phyloP scores from a whole-genome alignment of 371 early-diverging fungal genomes.

The Lichtheimia ornata region DNA sequence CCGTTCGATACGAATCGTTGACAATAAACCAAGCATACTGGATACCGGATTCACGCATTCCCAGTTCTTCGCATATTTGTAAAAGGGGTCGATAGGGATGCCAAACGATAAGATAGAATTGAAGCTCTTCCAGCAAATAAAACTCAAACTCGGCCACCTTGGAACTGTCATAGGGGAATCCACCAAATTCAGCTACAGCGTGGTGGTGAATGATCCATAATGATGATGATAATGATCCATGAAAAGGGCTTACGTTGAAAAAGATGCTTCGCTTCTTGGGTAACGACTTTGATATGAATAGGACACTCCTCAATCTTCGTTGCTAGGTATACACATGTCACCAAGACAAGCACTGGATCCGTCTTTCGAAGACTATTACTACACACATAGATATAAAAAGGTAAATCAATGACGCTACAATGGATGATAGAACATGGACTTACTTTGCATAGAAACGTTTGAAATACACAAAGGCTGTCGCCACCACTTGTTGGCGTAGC shows the following conservation, averaged over 20 bases:
- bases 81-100: conserved; percentile 85
- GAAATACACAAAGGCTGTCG: conserved; percentile 86
- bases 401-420: background rate
- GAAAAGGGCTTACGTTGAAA: conserved; percentile 48
- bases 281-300: conserved; percentile 78
- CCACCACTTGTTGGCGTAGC: conserved; percentile 80
- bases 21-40: conserved; percentile 84
- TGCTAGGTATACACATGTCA: conserved; percentile 85
- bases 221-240: background rate
- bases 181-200: conserved; percentile 40
- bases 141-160: conserved; percentile 91
- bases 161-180: conserved; percentile 73
- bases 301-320: conserved; percentile 91
- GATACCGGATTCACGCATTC: conserved; percentile 59
- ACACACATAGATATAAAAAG: background rate
- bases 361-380: conserved; percentile 72
- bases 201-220: conserved; percentile 9
- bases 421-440: conserved; percentile 12
- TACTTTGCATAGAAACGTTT: conserved; percentile 89
- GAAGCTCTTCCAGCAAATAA: conserved; percentile 85
- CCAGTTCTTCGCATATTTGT: conserved; percentile 59
- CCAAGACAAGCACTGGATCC: conserved; percentile 77
- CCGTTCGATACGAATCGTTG: conserved; percentile 81
- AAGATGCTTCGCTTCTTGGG: conserved; percentile 67
- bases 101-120: conserved; percentile 83